Evolutionary conservation across 2,329 filamentous ascomycete genomes (phyloP), one percentile per base, ranked within the genome.

Genomic region (Exserohilum turcica): DNA sequence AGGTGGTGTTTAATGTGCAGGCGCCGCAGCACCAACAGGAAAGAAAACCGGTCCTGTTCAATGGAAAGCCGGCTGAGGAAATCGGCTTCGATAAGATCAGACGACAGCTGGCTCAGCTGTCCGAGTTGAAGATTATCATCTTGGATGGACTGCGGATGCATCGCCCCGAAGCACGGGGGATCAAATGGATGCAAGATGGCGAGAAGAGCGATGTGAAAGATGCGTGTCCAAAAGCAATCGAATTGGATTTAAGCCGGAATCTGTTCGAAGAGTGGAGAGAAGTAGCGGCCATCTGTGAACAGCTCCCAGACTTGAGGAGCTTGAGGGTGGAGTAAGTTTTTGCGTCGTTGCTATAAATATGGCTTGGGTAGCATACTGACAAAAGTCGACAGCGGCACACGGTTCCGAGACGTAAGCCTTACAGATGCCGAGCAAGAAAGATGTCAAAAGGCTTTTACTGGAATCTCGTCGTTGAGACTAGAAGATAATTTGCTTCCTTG

Each of bases 11-110:
- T 49, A 56, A 61, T n/a, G 59, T 52, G 8, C 63, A 65, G 38
- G 53, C 59, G 6, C 45, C 64, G 10, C 43, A 54, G 6, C 62
- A 50, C 13, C 40, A 47, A 12, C 66, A 66, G 6, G 42, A 44
- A 15, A 19, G 42, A 79, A 81, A 43, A 15, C 80, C 84, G 43
- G 88, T 96, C 57, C 77, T 88, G 81, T 81, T 96, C 80, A 77
- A 90, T 75, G 81, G 83, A 32, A 97, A 97, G 76, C 84, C 92
- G 15, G 93, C 91, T 5, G 89, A 97, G 76, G 93, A 97, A 76
- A 85, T 97, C 29, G 94, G 94, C 27, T 97, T 97, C 64, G 92
- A 96, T 63, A 97, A 97, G 79, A 91, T 97, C 61, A 85, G 89
- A 37, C 83, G 83, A 61, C 86, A 92, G 74, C 86, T 95, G 67